Base-by-base conservation (phyloP, 2,329 filamentous ascomycete species). In the Fusarium falciforme region DNA sequence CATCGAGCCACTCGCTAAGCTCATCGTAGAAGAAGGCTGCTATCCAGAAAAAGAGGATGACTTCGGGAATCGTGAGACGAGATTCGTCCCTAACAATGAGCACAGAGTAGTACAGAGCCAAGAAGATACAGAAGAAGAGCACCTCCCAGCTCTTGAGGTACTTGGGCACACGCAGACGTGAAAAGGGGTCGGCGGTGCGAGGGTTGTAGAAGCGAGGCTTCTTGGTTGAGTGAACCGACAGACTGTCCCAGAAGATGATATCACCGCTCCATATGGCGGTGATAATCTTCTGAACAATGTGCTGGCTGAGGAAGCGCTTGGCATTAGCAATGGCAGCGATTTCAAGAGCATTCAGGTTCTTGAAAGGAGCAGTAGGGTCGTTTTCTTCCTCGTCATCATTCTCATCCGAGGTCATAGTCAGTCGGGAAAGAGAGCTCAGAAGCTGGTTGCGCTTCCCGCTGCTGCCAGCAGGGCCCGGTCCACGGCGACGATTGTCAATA, bases 21-120 rank as follows among this genome's bases (percentile, higher is more conserved):
- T 95, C 95, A 76, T 98, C 95, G 79, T 96, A 97, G 42, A 93
- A 91, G 84, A 97, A 98, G 9, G 94, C 93, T 6, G 91, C 91
- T 76, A 98, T 92, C 93, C 94, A 98, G 60, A 97, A 82, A 80
- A 96, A 96, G 47, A 98, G 88, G 17, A 94, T 79, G 2, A 92
- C 83, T 80, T 98, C 95, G 20, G 91, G 85, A 0, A 86, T 79
- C 0, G 93, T 94, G 62, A 98, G 90, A 31, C 86, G 85, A 20
- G 87, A 85, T 10, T 91, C 88, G 73, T 93, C 90, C 70, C 93
- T 88, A 75, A 94, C 90, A 54, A 97, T 89, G 35, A 98, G 87
- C 0, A 98, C 95, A n/a, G 90, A 88, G 79, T 97, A 98, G 82
- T 97, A 98, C 7, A 98, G 85, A 29, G 89, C 87, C 44, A 98